Conservation (phyloP, 441 rosid genomes). For the Populus hybrid region DNA sequence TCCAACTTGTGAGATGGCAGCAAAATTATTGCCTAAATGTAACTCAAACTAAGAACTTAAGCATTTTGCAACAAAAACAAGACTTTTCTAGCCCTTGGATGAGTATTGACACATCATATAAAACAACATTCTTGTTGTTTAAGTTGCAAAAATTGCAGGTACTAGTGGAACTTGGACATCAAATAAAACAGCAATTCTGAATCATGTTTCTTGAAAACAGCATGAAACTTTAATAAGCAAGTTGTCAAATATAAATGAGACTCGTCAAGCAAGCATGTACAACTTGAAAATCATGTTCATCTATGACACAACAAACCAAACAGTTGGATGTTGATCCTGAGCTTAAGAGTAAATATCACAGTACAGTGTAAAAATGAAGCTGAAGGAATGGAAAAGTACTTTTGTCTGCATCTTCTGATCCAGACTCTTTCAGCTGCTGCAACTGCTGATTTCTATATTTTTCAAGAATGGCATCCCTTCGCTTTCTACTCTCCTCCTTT, state of each 20-base stretch:
- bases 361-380: background rate
- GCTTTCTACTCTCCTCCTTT: slow-evolving; percentile 90
- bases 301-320: background rate
- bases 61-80: background rate
- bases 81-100: background rate
- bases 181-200: background rate
- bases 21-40: background rate
- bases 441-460: slow-evolving; percentile 57
- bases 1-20: background rate
- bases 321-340: background rate
- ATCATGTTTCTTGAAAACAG: background rate
- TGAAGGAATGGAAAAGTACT: slow-evolving; percentile 28
- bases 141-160: background rate
- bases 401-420: slow-evolving; percentile 29
- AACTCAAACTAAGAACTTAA: background rate
- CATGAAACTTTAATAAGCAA: background rate
- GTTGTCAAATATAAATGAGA: background rate
- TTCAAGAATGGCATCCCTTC: slow-evolving; percentile 76
- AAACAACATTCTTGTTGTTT: background rate
- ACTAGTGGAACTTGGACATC: background rate
- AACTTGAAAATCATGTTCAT: background rate
- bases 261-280: background rate
- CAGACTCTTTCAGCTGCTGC: slow-evolving; percentile 41
- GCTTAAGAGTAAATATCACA: background rate
- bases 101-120: background rate